Base-by-base conservation (phyloP, 768 basidiomycete species). In the Leucocoprinus leucothites region DNA sequence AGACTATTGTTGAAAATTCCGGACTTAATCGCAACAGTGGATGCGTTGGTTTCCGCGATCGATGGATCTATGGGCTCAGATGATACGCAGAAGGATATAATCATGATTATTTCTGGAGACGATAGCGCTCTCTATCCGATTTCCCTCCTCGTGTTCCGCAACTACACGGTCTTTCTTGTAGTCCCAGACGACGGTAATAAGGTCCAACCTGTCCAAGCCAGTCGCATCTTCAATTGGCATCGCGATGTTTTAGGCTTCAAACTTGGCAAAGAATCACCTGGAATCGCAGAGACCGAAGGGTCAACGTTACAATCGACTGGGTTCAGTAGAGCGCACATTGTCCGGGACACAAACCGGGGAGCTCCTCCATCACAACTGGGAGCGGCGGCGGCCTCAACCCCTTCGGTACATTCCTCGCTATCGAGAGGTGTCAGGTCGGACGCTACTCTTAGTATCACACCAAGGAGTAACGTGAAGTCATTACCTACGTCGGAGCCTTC, bases 91-190 rank as follows among this genome's bases (percentile, higher is more conserved):
- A 40, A 21, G 3, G 40, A 55, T 26, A 55, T 55, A 14, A 41
- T 55, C 25, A 48, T 55, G 46, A 41, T 55, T 21, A 22, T 55
- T 21, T 48, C 53, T 6, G 53, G 53, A 13, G 38, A 47, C 14
- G 53, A 55, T 5, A 35, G 53, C 16, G 14, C 48, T 11, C 38
- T 55, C 3, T 48, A 55, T 36, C 53, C 53, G 3, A 31, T 55
- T 25, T 55, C 53, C 25, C 53, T 48, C 38, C 53, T 55, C 36
- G 28, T 55, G 45, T 48, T 48, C 46, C 53, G 53, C 38, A 55
- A 55, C n/a, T 55, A 48, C 38, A 55, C 53, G 8, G 19, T 55
- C 4, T 55, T 41, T 19, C 47, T 55, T 16, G 46, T 48, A 13
- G 46, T 55, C 14, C 53, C 53, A 3, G 46, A 48, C 14, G 53